Evolutionary conservation across 441 rosid species (phyloP), one percentile per base, ranked within the genome.

Genomic region (Aquilaria agallochum): DNA sequence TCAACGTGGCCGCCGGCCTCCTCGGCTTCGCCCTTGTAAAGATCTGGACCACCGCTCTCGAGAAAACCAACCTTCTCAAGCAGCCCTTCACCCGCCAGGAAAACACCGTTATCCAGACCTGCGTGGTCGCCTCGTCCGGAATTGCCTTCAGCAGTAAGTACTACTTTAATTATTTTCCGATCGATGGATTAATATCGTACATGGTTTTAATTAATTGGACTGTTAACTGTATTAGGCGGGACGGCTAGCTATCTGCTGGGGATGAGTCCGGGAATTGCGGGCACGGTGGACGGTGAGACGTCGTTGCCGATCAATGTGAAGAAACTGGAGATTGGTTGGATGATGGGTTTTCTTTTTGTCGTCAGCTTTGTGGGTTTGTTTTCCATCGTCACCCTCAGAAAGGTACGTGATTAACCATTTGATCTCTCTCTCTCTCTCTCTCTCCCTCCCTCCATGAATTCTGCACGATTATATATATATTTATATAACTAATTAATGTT

Each of bases 331-430:
- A 56, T 87, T 52, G 86, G 89, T 45, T 92, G 97, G 98, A 82
- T 92, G 55, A 86, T 84, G 34, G 94, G 77, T 14, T 92, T 90
- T 55, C 94, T 90, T 12, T 88, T 92, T 51, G 64, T 65, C 62
- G 96, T 90, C 49, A 92, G 98, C 83, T 92, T 92, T 63, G 79
- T 90, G 52, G 98, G 98, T 11, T 72, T 92, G 74, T 90, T 92
- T 77, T 86, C 94, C 49, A 84, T 92, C 13, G 84, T 90, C 33
- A 83, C 92, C 15, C 87, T 92, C 13, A 75, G 98, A 74, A 90
- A 84, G 89, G 97, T 85, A 10, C 32, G 2, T 33, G 8, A 0
- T 33, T 20, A 20, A 20, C 27, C 27, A 1, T 20, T 20, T 20
- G 27, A 20, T 20, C 27, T 20, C 5, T n/a, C n/a, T 52, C 2